Evolutionary conservation across 371 early-diverging fungal genomes (phyloP).

Genomic region (Syncephalastrum sp.): DNA sequence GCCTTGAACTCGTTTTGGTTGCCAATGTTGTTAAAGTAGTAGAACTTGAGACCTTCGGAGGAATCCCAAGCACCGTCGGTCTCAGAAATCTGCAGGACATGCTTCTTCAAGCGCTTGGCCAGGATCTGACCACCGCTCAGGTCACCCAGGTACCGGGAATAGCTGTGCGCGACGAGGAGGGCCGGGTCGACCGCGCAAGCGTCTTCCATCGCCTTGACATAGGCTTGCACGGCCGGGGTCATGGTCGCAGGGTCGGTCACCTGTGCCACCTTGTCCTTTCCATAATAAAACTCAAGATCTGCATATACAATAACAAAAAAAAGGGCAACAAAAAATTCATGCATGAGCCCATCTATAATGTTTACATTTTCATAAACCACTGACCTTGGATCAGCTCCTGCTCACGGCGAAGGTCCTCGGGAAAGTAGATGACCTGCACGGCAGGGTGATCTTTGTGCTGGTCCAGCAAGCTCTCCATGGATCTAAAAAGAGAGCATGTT

Average conservation of each 20-base stretch:
- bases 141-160: constrained; percentile 65
- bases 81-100: constrained; percentile 36
- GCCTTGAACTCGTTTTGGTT: constrained; percentile 58
- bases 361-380: neutral
- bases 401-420: constrained; percentile 48
- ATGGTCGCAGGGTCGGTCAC: constrained; percentile 35
- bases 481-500: constrained; percentile 15
- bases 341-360: neutral
- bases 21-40: constrained; percentile 49
- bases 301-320: neutral
- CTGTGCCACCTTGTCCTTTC: constrained; percentile 38
- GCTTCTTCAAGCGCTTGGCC: constrained; percentile 54
- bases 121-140: constrained; percentile 63
- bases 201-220: constrained; percentile 48
- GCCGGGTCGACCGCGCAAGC: constrained; percentile 50
- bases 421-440: constrained; percentile 55
- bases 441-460: constrained; percentile 49
- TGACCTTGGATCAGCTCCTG: constrained; percentile 41
- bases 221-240: constrained; percentile 55
- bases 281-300: constrained; percentile 60
- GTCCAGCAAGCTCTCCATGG: constrained; percentile 55
- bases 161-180: constrained; percentile 58
- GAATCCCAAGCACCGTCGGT: constrained; percentile 39
- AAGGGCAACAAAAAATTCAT: neutral
- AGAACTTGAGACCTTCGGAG: constrained; percentile 51